Conservation (phyloP, 2,329 filamentous ascomycete genomes). For the Trichoderma sp. region DNA sequence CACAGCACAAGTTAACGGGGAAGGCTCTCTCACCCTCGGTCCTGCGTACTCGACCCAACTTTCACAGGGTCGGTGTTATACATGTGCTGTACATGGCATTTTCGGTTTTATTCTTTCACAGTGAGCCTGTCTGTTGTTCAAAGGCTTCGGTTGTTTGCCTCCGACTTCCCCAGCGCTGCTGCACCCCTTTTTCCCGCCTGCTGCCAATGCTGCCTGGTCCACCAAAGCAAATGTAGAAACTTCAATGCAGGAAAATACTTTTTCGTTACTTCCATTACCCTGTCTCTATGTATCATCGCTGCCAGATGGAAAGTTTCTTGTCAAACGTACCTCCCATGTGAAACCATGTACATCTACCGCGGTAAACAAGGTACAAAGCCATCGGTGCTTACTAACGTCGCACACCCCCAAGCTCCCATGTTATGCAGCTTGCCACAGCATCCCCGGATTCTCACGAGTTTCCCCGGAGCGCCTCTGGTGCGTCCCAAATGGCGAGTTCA, state of each 20-base stretch:
- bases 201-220: neutral
- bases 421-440: constrained; percentile 16
- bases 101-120: neutral
- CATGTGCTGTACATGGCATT: neutral
- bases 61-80: neutral
- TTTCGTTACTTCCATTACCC: neutral
- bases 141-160: neutral
- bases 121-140: neutral
- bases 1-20: neutral
- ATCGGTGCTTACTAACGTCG: neutral
- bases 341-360: neutral
- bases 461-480: constrained; percentile 11
- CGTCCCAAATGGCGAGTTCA: neutral
- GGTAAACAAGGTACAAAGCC: neutral
- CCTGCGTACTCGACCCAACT: neutral
- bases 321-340: neutral
- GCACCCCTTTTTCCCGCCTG: neutral
- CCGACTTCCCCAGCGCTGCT: neutral
- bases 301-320: neutral
- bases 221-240: neutral
- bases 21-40: neutral
- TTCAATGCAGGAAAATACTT: neutral
- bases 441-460: constrained; percentile 19
- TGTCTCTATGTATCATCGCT: neutral
- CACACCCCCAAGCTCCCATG: neutral